Evolutionary conservation across 106 monocot genomes (phyloP).

Genomic region (Acorus gramineus): DNA sequence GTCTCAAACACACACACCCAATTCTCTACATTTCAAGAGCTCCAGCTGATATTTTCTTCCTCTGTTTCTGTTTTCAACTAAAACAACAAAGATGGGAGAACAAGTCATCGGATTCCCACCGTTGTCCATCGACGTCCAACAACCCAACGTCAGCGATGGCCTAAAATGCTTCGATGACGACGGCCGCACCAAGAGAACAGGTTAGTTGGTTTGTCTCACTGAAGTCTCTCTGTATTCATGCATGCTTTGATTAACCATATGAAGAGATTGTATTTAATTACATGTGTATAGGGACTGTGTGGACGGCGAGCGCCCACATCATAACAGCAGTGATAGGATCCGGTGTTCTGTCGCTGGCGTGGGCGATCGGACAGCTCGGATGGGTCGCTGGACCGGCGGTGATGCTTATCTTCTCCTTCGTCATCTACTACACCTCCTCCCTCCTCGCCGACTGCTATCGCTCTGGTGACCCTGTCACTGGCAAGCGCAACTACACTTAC

Average conservation of each 20-base stretch:
- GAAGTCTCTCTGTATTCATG: neutral
- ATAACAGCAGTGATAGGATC: constrained; percentile 37
- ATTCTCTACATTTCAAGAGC: too few species aligned
- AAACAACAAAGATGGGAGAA: too few species aligned
- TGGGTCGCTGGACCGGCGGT: constrained; percentile 69
- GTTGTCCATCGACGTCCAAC: too few species aligned
- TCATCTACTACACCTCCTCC: constrained; percentile 61
- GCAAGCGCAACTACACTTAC: constrained; percentile 75
- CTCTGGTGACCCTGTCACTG: constrained; percentile 34
- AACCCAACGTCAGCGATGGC: too few species aligned
- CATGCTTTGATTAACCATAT: neutral
- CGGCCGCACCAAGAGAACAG: constrained; percentile 47
- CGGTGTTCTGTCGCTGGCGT: constrained; percentile 20
- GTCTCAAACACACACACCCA: too few species aligned
- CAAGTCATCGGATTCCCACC: too few species aligned
- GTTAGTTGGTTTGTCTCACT: constrained; percentile 8
- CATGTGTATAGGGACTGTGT: constrained; percentile 30
- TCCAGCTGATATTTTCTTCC: too few species aligned
- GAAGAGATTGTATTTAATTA: neutral
- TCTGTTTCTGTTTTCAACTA: too few species aligned
- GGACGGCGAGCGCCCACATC: constrained; percentile 68
- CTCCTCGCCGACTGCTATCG: constrained; percentile 69
- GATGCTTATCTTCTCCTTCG: constrained; percentile 58
- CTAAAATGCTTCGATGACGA: constrained; percentile 52
- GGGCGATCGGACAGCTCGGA: constrained; percentile 74